Base-by-base conservation (phyloP, 306 rosid species). In the Begonia masoniana region DNA sequence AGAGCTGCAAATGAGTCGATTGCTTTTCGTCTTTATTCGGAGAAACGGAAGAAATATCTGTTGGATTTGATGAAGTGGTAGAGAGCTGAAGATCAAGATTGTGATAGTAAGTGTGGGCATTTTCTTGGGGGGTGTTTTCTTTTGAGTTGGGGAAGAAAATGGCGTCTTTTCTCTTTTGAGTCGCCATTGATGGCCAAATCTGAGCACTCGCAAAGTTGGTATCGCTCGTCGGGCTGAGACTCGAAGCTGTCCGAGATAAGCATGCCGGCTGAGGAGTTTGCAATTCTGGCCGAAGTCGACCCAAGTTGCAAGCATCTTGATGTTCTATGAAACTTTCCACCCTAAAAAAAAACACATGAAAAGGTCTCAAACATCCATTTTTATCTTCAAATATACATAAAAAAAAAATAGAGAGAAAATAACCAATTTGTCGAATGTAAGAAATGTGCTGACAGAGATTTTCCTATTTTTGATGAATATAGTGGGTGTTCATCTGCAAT, bases 271-370 rank as follows among this genome's bases (percentile, higher is more conserved):
- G 93, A 7, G 65, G 60, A n/a, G 78, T 62, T n/a, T 85, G 94
- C 49, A 74, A 12, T 70, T 82, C 88, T 1, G 82, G 50, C 43
- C 78, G 62, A 12, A 80, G 74, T 42, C 77, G 78, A 5, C 95
- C 96, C 84, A 81, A 73, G 62, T 76, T 86, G 64, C 99, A 92
- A 47, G 99, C 88, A 72, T 92, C 99, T 79, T 92, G 99, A 62
- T 92, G 99, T 57, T 92, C 99, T 41, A 92, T 92, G 72, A 92
- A 92, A 63, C 99, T 92, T 80, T 92, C 99, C 61, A 92, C 99
- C 83, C 99, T 92, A 66, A 6, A 16, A 5, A 16, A 5, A 35
- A 56, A 13, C 39, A 31, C 39, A 31, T 31, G 39, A 31, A 31
- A 31, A 31, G 39, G 39, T 31, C 39, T 31, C 39, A 31, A 31